Evolutionary conservation across 768 basidiomycete genomes (phyloP), one percentile per base, ranked within the genome.

Genomic region (Mycena venus): DNA sequence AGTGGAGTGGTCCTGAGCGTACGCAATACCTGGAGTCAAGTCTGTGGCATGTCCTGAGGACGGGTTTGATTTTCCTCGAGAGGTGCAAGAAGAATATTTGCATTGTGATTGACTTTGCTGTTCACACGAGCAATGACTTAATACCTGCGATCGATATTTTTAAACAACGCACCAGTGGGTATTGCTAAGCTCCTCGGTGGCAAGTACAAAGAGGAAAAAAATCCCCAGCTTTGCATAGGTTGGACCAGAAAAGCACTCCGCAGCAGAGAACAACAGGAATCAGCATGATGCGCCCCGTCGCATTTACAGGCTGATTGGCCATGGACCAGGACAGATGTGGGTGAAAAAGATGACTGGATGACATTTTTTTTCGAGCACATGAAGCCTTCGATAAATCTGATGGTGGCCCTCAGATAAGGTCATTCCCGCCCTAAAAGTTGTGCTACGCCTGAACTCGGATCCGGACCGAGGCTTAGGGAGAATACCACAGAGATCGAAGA

Each of bases 141-240:
- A 49, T 27, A 25, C 38, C 34, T 60, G 49, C 32, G 59, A 9
- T 14, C 6, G 15, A 58, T 73, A 63, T 74, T 69, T 59, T 69
- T 64, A 64, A 65, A 63, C 12, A 6, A 21, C 31, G 19, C 27
- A 44, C 56, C 63, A 73, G 27, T 56, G 60, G 59, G 21, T n/a
- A 21, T 8, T 29, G 12, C 40, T 55, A 23, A 53, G 60, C 51
- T 44, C 70, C 51, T 70, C 59, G 56, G 68, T 62, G 38, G 25
- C 42, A 21, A 29, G 53, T 49, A 34, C 12, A 55, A 64, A 51
- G 19, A 56, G 58, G n/a, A 29, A 61, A 51, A 23, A 68, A 56
- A 32, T 73, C 42, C 58, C 64, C 72, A 72, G 38, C 21, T 25
- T 67, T 44, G 15, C 53, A 55, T 25, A 36, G 6, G 23, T 29